Base-by-base conservation (phyloP, 139 green algal genomes). In the Coccomyxa sp. region DNA sequence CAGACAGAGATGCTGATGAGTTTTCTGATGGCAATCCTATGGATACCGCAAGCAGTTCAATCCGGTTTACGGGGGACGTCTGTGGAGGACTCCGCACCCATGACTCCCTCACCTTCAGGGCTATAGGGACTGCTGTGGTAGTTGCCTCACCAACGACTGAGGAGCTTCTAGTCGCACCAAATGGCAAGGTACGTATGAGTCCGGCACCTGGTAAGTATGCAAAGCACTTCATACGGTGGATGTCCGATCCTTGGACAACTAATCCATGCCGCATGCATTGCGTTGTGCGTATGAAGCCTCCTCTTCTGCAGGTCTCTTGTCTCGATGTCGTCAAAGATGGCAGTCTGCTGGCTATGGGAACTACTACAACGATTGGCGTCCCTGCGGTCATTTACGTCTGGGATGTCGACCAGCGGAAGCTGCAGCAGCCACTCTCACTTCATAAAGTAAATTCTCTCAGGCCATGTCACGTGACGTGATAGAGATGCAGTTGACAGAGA, bases 331-430 rank as follows among this genome's bases (percentile, higher is more conserved):
- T 89, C 6, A 79, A 72, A 27, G 87, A 78, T 33, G 93, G 93
- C 6, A 82, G 87, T 27, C 18, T 64, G 18, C 2, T 64, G 22
- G 50, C 68, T 73, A n/a, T 73, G 3, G 93, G 93, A 8, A 91
- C 95, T 81, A 78, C 93, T 55, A 95, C 92, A 0, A 92, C 93
- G 86, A 93, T 95, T 89, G 93, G 93, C 8, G 94, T 96, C 83
- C 89, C 83, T 24, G 93, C 93, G 29, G 91, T 95, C 58, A 91
- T 97, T 71, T 94, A 95, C 80, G 85, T 97, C 12, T 97, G 93
- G 93, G 92, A 96, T 80, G 39, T 96, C 55, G 87, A 91, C 41
- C 81, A 76, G 0, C 82, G 83, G 18, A 85, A 81, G 39, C 74
- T 93, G 18, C 16, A 95, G 54, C 90, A 96, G 80, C 79, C 88